These are phyloP conservation scores for Ganoderma boninense DNA, from an alignment of 1,284 basidiomycete species.

Conservation along the genomic window DNA sequence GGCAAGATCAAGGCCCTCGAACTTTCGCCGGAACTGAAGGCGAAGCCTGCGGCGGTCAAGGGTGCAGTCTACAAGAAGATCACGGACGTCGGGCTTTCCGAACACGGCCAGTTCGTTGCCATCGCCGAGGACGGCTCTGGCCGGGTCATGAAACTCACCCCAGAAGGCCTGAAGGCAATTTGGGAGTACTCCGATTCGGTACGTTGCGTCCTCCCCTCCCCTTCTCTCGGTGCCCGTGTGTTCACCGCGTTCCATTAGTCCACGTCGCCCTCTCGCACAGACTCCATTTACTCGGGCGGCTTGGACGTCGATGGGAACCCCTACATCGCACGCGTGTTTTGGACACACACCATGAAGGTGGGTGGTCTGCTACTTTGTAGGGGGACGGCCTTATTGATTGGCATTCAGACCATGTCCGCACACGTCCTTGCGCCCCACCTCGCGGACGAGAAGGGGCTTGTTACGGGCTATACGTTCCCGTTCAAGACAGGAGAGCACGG, in stretches of 20 bases:
- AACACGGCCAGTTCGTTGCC: constrained; percentile 60
- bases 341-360: constrained; percentile 69
- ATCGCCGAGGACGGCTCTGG: constrained; percentile 62
- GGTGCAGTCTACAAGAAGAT: constrained; percentile 55
- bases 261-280: constrained; percentile 48
- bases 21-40: constrained; percentile 63
- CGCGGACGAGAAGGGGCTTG: constrained; percentile 61
- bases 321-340: constrained; percentile 78
- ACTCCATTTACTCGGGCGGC: constrained; percentile 68
- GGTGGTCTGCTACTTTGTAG: constrained; percentile 36
- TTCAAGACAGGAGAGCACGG: constrained; percentile 82
- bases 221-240: constrained; percentile 13
- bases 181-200: constrained; percentile 72
- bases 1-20: constrained; percentile 60
- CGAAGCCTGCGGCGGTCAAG: constrained; percentile 53
- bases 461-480: constrained; percentile 72
- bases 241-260: constrained; percentile 40
- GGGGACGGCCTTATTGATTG: constrained; percentile 6
- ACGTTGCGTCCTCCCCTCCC: constrained; percentile 34
- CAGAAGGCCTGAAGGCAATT: constrained; percentile 53
- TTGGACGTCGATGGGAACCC: constrained; percentile 63
- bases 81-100: constrained; percentile 61
- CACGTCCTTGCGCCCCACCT: constrained; percentile 69
- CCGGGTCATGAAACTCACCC: constrained; percentile 59
- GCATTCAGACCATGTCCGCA: constrained; percentile 53